Percentiles rank a stretch among this genome's conserved stretches.
Conservation (phyloP, 345 rosid species). For the Camelina sativa region DNA sequence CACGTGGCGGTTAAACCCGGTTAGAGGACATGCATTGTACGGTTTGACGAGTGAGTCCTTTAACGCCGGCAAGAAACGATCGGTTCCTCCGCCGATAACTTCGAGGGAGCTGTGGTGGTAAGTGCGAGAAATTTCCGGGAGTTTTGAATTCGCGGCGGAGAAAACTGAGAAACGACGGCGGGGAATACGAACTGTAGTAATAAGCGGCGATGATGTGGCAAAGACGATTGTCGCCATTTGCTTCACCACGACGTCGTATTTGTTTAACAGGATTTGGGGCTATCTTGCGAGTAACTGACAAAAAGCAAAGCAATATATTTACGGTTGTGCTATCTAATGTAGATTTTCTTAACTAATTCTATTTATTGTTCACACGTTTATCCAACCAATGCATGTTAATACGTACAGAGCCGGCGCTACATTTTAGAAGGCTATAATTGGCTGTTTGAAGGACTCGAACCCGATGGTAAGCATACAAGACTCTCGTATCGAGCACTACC, state of each 20-base stretch:
- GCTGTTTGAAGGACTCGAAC: too few species aligned
- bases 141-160: conserved; percentile 31
- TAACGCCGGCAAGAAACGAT: conserved; percentile 61
- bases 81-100: conserved; percentile 69
- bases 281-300: conserved; percentile 1
- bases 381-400: too few species aligned
- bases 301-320: background rate
- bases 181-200: conserved; percentile 30
- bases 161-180: conserved; percentile 44
- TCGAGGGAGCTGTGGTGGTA: conserved; percentile 73
- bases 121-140: conserved; percentile 42
- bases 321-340: too few species aligned
- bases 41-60: conserved; percentile 50
- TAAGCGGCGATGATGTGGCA: conserved; percentile 32
- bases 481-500: too few species aligned
- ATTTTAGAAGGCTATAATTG: too few species aligned
- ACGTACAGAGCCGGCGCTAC: too few species aligned
- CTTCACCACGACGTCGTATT: conserved; percentile 22
- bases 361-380: too few species aligned
- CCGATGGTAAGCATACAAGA: too few species aligned
- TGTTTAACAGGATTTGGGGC: background rate
- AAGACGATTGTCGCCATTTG: conserved; percentile 46
- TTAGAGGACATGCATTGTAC: conserved; percentile 60
- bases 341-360: too few species aligned
- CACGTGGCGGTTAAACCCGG: conserved; percentile 52